A percentile compares a stretch with the other conserved stretches of the same genome.
Evolutionary conservation across 2,329 filamentous ascomycete genomes (phyloP).

Genomic region (Alternaria arbusti): DNA sequence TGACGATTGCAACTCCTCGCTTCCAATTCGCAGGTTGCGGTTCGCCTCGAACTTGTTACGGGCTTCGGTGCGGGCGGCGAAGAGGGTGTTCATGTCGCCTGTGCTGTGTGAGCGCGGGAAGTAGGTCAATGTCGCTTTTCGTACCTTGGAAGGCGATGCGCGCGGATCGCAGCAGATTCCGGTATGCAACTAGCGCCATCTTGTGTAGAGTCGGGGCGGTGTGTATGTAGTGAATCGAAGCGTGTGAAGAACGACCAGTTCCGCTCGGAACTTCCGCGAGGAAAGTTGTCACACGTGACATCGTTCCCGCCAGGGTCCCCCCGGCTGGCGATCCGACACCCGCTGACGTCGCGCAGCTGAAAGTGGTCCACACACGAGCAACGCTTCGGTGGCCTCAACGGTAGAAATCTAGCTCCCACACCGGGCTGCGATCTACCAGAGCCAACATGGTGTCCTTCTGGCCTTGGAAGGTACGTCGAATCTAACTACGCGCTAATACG

Average conservation of each 20-base stretch:
- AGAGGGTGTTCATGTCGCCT: slow-evolving; percentile 75
- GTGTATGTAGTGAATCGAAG: not conserved
- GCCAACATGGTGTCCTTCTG: slow-evolving; percentile 78
- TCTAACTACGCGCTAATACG: not conserved
- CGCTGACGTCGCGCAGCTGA: slow-evolving; percentile 27
- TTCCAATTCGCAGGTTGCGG: slow-evolving; percentile 62
- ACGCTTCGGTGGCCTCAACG: slow-evolving; percentile 34
- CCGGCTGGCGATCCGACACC: slow-evolving; percentile 32
- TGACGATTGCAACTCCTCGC: slow-evolving; percentile 66
- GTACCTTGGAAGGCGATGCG: slow-evolving; percentile 83
- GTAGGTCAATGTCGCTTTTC: not conserved
- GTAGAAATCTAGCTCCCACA: slow-evolving; percentile 28
- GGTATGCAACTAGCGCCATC: slow-evolving; percentile 78
- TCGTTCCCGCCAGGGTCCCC: slow-evolving; percentile 21
- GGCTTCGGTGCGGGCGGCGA: slow-evolving; percentile 74
- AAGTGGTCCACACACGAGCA: slow-evolving; percentile 27
- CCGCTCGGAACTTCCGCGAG: slow-evolving; percentile 19
- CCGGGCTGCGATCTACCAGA: slow-evolving; percentile 34
- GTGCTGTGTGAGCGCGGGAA: not conserved
- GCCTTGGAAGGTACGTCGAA: slow-evolving; percentile 62
- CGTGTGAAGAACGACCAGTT: not conserved
- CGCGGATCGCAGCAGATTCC: slow-evolving; percentile 79
- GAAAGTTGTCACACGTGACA: slow-evolving; percentile 31
- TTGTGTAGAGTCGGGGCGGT: slow-evolving; percentile 29
- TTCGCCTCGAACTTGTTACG: slow-evolving; percentile 76